Evolutionary conservation across 1,139 yeast genomes (phyloP).

Genomic region (Nakaseomyces uthaithaninus): DNA sequence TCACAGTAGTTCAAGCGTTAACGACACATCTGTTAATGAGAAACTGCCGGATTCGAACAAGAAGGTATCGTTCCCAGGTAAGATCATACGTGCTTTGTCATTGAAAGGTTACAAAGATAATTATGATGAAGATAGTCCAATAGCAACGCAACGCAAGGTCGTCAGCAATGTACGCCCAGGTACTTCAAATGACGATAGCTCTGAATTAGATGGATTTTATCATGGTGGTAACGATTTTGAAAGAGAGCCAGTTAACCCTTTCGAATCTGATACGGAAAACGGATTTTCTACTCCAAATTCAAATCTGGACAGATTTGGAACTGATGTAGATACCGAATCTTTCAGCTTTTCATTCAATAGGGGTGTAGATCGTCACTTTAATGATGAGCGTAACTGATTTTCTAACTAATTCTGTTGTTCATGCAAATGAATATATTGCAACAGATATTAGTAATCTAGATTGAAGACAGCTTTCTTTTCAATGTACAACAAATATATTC

Average conservation of each 20-base stretch:
- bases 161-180: not conserved
- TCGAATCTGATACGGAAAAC: slow-evolving; percentile 7
- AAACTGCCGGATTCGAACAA: not conserved
- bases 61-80: slow-evolving; percentile 6
- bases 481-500: too few species aligned
- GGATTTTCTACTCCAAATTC: not conserved
- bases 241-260: slow-evolving; percentile 1
- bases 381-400: not conserved
- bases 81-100: slow-evolving; percentile 4
- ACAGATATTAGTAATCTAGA: too few species aligned
- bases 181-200: not conserved
- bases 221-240: slow-evolving; percentile 7
- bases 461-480: too few species aligned
- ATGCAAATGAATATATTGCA: too few species aligned
- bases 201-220: slow-evolving; percentile 3
- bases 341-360: slow-evolving; percentile 5
- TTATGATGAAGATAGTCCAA: not conserved
- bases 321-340: slow-evolving; percentile 4
- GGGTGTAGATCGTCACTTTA: slow-evolving; percentile 1
- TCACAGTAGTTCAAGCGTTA: slow-evolving; percentile 1
- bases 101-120: slow-evolving; percentile 5
- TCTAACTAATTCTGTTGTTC: not conserved
- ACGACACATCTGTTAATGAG: not conserved
- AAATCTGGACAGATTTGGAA: slow-evolving; percentile 1
- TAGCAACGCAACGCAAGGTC: not conserved